phyloP scores from a whole-genome alignment of 2,329 filamentous ascomycete species.

The Aplosporella prunicola region DNA sequence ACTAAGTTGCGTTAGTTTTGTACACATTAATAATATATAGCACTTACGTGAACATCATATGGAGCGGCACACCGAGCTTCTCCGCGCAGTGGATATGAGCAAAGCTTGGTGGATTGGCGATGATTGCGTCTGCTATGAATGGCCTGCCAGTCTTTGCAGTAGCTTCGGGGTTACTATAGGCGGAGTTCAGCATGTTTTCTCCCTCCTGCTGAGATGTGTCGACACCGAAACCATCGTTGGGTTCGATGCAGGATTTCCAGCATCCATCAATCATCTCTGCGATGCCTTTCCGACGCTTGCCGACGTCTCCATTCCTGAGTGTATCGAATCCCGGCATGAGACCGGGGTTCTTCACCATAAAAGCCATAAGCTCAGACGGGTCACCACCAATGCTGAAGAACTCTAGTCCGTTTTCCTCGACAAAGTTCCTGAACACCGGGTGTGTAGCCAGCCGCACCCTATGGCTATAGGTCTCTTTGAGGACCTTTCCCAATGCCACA shows the following conservation, averaged over 20 bases:
- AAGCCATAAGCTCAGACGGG: conserved; percentile 51
- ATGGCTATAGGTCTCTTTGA: conserved; percentile 40
- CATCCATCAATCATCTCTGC: conserved; percentile 73
- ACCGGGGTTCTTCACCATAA: conserved; percentile 84
- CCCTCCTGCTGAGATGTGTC: conserved; percentile 44
- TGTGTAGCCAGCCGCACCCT: conserved; percentile 41
- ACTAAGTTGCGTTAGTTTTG: conserved; percentile 24
- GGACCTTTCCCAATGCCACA: conserved; percentile 39
- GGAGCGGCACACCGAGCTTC: conserved; percentile 63
- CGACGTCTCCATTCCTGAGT: conserved; percentile 66
- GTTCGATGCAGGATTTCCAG: conserved; percentile 78
- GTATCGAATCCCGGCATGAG: conserved; percentile 76
- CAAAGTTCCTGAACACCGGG: conserved; percentile 40
- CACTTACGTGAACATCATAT: conserved; percentile 80
- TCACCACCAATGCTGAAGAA: conserved; percentile 45
- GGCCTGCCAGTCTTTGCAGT: conserved; percentile 38
- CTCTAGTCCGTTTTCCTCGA: conserved; percentile 40
- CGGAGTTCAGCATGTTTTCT: conserved; percentile 38
- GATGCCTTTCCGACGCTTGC: conserved; percentile 63
- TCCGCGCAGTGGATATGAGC: conserved; percentile 68
- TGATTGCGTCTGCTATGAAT: conserved; percentile 76
- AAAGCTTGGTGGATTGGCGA: conserved; percentile 70
- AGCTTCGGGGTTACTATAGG: conserved; percentile 33
- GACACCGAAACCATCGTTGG: conserved; percentile 54
- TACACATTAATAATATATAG: conserved; percentile 5